These are phyloP conservation scores for Cladosporium phlei DNA, from an alignment of 2,329 filamentous ascomycete species.

Conservation along the genomic window DNA sequence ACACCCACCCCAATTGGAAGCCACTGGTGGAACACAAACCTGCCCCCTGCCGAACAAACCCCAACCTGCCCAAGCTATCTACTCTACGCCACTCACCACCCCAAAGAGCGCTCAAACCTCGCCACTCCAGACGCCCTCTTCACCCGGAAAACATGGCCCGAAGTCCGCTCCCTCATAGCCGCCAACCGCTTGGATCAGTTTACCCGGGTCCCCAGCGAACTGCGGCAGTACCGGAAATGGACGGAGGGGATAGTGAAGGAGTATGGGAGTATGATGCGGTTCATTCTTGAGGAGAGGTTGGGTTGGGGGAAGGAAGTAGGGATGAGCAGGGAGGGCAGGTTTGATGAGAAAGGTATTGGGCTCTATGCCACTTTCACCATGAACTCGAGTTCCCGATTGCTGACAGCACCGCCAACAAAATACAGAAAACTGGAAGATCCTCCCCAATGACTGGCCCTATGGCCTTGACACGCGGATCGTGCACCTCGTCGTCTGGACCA, in stretches of 20 bases:
- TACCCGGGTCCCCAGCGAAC: conserved; percentile 68
- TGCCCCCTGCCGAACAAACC: conserved; percentile 59
- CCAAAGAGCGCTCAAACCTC: conserved; percentile 68
- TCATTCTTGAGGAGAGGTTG: conserved; percentile 66
- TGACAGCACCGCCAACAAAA: conserved; percentile 22
- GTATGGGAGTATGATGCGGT: conserved; percentile 74
- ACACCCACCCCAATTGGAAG: conserved; percentile 47
- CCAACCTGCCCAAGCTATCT: conserved; percentile 69
- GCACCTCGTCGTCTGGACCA: conserved; percentile 90
- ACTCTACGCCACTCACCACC: conserved; percentile 44
- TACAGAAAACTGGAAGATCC: conserved; percentile 66
- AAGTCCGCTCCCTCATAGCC: conserved; percentile 59
- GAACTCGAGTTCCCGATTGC: conserved; percentile 10
- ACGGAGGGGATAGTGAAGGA: conserved; percentile 58
- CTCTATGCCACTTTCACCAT: conserved; percentile 19
- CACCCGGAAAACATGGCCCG: conserved; percentile 60
- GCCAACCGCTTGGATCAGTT: conserved; percentile 71
- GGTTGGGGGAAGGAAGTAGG: too few relatives aligned
- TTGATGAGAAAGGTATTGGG: conserved; percentile 38
- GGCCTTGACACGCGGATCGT: conserved; percentile 72
- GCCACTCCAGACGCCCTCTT: conserved; percentile 65
- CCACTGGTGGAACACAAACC: conserved; percentile 69
- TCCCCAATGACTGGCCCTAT: conserved; percentile 94
- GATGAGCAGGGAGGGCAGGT: conserved; percentile 38
- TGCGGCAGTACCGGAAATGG: conserved; percentile 73